Conservation (phyloP, 2,329 filamentous ascomycete genomes). For the Metarhizium robertsii region DNA sequence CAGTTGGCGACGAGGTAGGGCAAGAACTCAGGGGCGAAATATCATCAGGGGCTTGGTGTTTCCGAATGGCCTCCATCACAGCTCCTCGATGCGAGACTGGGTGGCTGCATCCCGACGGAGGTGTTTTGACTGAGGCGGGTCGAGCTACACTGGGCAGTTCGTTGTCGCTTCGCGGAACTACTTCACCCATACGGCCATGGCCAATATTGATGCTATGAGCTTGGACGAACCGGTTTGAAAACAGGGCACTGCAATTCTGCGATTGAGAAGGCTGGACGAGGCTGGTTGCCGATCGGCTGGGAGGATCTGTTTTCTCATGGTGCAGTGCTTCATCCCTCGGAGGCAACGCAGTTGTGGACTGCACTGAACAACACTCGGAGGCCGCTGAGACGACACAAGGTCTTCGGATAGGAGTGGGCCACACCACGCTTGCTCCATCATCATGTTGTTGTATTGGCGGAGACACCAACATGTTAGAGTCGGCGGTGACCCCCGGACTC, state of each 20-base stretch:
- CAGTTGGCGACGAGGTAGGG: not conserved
- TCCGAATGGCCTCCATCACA: not conserved
- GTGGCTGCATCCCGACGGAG: not conserved
- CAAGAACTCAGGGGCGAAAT: not conserved
- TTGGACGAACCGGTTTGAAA: not conserved
- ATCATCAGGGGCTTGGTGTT: not conserved
- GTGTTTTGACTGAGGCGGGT: not conserved
- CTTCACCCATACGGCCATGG: not conserved
- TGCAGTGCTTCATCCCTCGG: not conserved
- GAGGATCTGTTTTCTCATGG: not conserved
- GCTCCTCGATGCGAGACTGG: not conserved
- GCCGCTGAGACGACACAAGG: not conserved
- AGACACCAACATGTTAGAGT: not conserved
- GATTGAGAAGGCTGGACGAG: not conserved
- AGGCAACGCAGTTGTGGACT: not conserved
- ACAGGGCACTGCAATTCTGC: not conserved
- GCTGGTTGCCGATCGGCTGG: not conserved
- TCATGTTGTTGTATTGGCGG: not conserved
- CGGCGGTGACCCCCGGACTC: not conserved
- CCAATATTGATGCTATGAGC: not conserved
- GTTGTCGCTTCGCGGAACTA: not conserved
- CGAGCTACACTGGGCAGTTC: not conserved
- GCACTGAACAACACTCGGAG: not conserved
- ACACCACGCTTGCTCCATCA: not conserved
- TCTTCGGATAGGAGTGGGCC: not conserved